Base-by-base conservation (phyloP, 352 stramenopile genomes). In the Blastocystis sp. region DNA sequence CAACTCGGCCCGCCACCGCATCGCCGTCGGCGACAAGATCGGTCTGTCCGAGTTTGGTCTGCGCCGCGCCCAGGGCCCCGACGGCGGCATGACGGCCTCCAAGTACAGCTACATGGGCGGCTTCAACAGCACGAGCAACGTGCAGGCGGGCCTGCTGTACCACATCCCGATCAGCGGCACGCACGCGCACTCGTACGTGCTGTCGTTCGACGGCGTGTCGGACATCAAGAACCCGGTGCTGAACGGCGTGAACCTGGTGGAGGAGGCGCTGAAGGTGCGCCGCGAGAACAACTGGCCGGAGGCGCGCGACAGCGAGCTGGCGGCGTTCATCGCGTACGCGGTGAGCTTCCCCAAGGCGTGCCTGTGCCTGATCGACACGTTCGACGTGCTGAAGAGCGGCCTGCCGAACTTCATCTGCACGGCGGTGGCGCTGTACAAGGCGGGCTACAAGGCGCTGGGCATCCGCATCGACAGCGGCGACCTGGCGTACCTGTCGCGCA, bases 381-480 rank as follows among this genome's bases (percentile, higher is more conserved):
- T 99, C 91, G 95, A 98, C 89, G 98, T 96, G 65, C 91, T 99
- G 17, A 92, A 96, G 93, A 97, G 94, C 62, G 95, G 95, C 40
- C 92, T 97, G 60, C 94, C 93, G 3, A 99, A 99, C 91, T 99
- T 99, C 89, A 90, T 98, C 17, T 93, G 93, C 62, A 96, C 98
- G 9, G 94, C 96, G 19, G 89, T 98, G 59, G 96, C 94, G 10
- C 92, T 99, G 62, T 91, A 96, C 45, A 94, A 94, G 76, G 89
- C 92, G 61, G 92, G 92, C 62, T 92, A 93, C 79, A 79, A 77
- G 23, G 89, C 88, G 80, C 94, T 95, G 2, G 97, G 96, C 28
- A 95, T 99, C 79, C 94, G 96, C 65, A 91, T 99, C 4, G 96
- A 99, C 91, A 98, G 93, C 60, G 97, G 97, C n/a, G 96, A 99